Conservation (phyloP, 805 yeast species). For the Babjeviella inositovora region DNA sequence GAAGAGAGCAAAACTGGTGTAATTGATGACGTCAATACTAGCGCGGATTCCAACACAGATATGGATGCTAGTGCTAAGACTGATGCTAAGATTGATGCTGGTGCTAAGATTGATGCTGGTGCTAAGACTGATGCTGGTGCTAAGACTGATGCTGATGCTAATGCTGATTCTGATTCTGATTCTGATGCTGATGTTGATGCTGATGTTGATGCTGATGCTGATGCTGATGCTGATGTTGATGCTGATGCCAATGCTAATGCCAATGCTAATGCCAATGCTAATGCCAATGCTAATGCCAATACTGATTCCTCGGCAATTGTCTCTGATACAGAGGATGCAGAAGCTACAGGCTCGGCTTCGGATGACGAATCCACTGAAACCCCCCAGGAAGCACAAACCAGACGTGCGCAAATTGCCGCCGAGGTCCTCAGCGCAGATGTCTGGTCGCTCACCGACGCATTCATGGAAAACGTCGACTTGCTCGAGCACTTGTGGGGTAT, state of each 20-base stretch:
- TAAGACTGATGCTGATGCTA: conserved; percentile 5
- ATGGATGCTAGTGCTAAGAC: conserved; percentile 6
- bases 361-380: conserved; percentile 20
- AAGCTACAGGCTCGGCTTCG: too few species aligned
- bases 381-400: conserved; percentile 13
- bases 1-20: conserved; percentile 4
- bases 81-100: conserved; percentile 5
- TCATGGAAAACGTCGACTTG: conserved; percentile 57
- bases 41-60: conserved; percentile 6
- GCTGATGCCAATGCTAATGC: too few species aligned
- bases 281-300: neutral
- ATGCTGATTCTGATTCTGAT: conserved; percentile 9
- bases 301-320: neutral
- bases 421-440: conserved; percentile 85
- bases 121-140: conserved; percentile 7
- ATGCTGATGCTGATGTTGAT: too few species aligned
- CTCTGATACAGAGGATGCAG: too few species aligned
- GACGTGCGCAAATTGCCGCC: conserved; percentile 57
- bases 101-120: conserved; percentile 5
- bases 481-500: conserved; percentile 68
- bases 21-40: conserved; percentile 4
- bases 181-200: conserved; percentile 6
- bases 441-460: conserved; percentile 85
- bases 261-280: too few species aligned
- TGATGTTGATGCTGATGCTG: conserved; percentile 5